Evolutionary conservation across 1,139 yeast species (phyloP).

Genomic region (Hansenula sp.): DNA sequence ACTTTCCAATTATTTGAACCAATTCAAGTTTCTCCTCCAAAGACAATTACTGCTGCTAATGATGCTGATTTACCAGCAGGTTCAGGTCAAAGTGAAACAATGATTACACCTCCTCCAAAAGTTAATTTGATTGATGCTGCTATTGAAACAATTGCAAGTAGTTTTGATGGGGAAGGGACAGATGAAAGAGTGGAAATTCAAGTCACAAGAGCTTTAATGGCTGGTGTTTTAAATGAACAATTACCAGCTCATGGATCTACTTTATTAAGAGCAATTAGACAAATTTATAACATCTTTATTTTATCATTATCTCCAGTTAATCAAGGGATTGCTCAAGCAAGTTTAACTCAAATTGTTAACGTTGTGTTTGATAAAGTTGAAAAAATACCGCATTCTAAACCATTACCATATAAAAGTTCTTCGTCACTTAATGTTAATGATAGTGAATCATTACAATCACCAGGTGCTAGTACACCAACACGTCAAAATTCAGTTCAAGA

Average conservation of each 20-base stretch:
- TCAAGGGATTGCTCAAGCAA: constrained; percentile 94
- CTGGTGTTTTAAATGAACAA: constrained; percentile 74
- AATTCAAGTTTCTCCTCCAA: constrained; percentile 35
- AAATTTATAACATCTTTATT: constrained; percentile 87
- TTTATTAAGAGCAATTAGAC: constrained; percentile 84
- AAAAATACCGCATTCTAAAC: constrained; percentile 19
- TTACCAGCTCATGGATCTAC: constrained; percentile 91
- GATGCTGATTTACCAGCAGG: constrained; percentile 21
- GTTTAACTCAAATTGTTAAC: constrained; percentile 84
- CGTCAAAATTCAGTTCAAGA: constrained; percentile 12
- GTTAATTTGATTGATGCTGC: constrained; percentile 75
- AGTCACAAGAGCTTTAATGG: constrained; percentile 85
- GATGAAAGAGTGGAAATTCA: constrained; percentile 87
- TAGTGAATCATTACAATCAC: constrained; percentile 2
- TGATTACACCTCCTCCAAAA: constrained; percentile 48
- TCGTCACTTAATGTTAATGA: constrained; percentile 4
- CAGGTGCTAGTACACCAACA: constrained; percentile 4
- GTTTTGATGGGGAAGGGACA: constrained; percentile 90
- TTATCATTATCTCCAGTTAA: constrained; percentile 76
- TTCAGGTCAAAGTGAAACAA: constrained; percentile 28
- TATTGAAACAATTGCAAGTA: constrained; percentile 76
- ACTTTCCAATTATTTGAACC: constrained; percentile 59
- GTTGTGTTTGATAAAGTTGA: constrained; percentile 77
- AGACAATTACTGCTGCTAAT: constrained; percentile 29
- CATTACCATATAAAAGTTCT: constrained; percentile 6